A percentile compares a stretch with the other conserved stretches of the same genome.
Conservation (phyloP, 1,284 basidiomycete species). For the Rhodotorula sp. region DNA sequence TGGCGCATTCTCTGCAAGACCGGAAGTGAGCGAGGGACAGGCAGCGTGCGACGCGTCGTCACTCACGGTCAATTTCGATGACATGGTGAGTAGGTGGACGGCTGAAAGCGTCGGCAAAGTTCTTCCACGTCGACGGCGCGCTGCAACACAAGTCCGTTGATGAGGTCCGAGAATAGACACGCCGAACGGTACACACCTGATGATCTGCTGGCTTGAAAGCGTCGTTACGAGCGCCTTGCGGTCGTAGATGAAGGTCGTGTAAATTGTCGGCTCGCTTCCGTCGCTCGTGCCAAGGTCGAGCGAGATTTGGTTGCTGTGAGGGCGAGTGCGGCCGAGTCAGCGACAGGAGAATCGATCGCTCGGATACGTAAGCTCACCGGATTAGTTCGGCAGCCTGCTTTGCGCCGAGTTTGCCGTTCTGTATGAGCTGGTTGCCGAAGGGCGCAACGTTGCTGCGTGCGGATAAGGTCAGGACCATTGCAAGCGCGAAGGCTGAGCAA, state of each 20-base stretch:
- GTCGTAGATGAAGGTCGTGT: no score
- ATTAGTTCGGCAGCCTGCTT: neutral
- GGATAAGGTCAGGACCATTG: neutral
- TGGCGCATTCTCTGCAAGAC: neutral
- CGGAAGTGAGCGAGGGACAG: no score
- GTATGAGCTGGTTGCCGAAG: conserved; percentile 8
- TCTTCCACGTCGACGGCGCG: neutral
- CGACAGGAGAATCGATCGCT: fast-evolving
- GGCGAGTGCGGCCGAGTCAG: neutral
- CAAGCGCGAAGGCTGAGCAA: no score
- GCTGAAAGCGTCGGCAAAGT: neutral
- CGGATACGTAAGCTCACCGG: neutral
- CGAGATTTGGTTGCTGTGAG: neutral
- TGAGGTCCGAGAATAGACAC: neutral
- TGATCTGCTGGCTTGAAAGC: neutral
- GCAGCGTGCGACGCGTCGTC: neutral
- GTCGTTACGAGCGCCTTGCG: no score
- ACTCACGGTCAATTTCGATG: neutral
- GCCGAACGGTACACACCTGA: neutral
- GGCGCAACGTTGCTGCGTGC: neutral
- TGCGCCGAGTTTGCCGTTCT: neutral
- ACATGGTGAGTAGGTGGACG: neutral
- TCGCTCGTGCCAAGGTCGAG: no score
- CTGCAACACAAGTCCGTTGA: neutral
- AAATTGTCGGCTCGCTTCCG: no score